Evolutionary conservation across 768 basidiomycete genomes (phyloP).

Genomic region (Boletus reticuloceps): DNA sequence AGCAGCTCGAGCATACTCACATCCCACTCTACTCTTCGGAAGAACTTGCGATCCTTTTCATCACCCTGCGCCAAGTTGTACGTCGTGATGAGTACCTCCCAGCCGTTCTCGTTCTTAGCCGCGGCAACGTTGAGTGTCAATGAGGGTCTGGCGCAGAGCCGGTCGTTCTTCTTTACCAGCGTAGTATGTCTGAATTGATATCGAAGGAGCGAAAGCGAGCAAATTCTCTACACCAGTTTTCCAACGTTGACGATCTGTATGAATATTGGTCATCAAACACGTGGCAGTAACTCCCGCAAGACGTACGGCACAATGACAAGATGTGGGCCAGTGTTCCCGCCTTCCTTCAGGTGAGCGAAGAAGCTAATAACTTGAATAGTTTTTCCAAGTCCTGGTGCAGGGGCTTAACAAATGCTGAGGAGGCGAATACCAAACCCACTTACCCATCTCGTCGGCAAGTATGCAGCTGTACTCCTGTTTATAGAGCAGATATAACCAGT

Average conservation of each 20-base stretch:
- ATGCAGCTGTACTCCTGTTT: constrained; percentile 84
- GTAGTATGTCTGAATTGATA: constrained; percentile 90
- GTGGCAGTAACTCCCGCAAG: neutral
- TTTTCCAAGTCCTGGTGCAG: constrained; percentile 82
- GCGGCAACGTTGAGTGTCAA: constrained; percentile 52
- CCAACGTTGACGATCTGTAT: constrained; percentile 85
- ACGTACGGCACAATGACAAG: constrained; percentile 94
- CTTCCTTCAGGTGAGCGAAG: constrained; percentile 83
- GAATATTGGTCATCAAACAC: constrained; percentile 6
- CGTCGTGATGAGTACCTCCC: constrained; percentile 95
- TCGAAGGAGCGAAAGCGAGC: constrained; percentile 82
- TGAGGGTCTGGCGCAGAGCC: constrained; percentile 66
- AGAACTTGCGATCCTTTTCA: constrained; percentile 86
- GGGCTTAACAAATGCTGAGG: neutral
- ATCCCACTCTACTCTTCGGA: constrained; percentile 88
- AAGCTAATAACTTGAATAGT: constrained; percentile 99
- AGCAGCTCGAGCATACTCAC: constrained; percentile 46
- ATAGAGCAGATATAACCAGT: constrained; percentile 92
- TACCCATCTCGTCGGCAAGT: constrained; percentile 99
- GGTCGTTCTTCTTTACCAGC: constrained; percentile 87
- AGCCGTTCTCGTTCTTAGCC: constrained; percentile 55
- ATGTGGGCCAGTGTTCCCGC: constrained; percentile 78
- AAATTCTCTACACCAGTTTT: constrained; percentile 99
- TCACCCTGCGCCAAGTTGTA: constrained; percentile 93
- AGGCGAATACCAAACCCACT: constrained; percentile 22